Evolutionary conservation across 306 rosid genomes (phyloP), one percentile per base, ranked within the genome.

Genomic region (Dryas octopetala): DNA sequence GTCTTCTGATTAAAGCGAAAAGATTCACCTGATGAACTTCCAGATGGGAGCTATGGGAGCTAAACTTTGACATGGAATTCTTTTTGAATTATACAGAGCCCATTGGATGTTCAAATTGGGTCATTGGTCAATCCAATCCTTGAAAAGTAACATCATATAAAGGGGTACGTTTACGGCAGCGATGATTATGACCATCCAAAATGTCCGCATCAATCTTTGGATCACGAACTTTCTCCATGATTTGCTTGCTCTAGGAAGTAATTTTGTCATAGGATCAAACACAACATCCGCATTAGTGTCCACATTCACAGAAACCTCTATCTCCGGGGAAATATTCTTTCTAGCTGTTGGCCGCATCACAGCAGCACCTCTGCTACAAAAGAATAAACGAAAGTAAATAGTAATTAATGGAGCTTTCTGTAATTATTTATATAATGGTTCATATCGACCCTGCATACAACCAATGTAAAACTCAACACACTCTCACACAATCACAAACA

Each of bases 51-150:
- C 7, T 54, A 60, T 2, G 26, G 57, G 26, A 70, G 19, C 7
- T 54, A 38, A 9, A 10, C 23, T 60, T 58, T 12, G 41, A 50
- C 46, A 68, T 26, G 19, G 71, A 57, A 7, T 64, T 47, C 49
- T 63, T 47, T 23, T 32, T 11, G 43, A 28, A 14, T 51, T 51
- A 17, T 5, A 61, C 32, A 38, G 61, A 40, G 14, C 45, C 16
- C 43, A 60, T 3, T 32, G 9, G 26, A 38, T 5, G 6, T 58
- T 26, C 67, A 65, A 59, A 44, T 40, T 62, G 52, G 23, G 54
- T 85, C 62, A 87, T 81, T 87, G 75, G 79, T 93, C 95, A 65
- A 89, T 83, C 95, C 98, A 93, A 81, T 93, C 96, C 89, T 93
- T 89, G 88, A 90, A 93, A 17, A 90, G 85, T 48, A 90, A 81